Base-by-base conservation (phyloP, 768 basidiomycete species). In the Boletus tomentosulus region DNA sequence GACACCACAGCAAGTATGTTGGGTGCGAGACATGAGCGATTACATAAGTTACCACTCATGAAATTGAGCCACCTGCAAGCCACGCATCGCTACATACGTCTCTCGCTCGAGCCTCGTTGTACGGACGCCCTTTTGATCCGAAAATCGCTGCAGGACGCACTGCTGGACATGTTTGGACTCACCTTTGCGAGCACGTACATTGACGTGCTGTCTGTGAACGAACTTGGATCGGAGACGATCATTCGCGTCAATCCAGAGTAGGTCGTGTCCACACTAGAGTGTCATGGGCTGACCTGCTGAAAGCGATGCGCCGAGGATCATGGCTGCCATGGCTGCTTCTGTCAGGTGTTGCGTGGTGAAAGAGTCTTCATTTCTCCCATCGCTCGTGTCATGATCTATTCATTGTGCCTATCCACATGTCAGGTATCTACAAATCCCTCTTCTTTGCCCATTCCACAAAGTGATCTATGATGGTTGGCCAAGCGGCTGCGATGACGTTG, bases 381-480 rank as follows among this genome's bases (percentile, higher is more conserved):
- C 68, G 38, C 61, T 70, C 54, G 50, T 55, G 49, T 56, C 11
- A n/a, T 46, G 24, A 19, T 19, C 19, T 19, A 19, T 19, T 19
- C 19, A 19, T 19, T 19, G 19, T 19, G 19, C 19, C 19, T 19
- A 19, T 19, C 19, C 19, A 19, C 19, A 19, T 19, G 19, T 19
- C 19, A 19, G 19, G 19, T 34, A 24, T 41, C 42, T 42, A 28
- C n/a, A 12, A 24, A 16, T 11, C 38, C 46, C 49, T 71, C 57
- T 70, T 69, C 64, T 77, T 82, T 38, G 82, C 86, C 62, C 77
- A 86, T 51, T 78, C 82, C 15, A 90, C 89, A 61, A 91, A 92
- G 48, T 89, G 88, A 61, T 94, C 91, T 57, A 93, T 87, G 24
- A 85, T 79, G 35, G 89, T 91, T 5, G 91, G 91, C 91, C 91